Evolutionary conservation across 441 rosid species (phyloP).

Genomic region (Biscutella laevigata): DNA sequence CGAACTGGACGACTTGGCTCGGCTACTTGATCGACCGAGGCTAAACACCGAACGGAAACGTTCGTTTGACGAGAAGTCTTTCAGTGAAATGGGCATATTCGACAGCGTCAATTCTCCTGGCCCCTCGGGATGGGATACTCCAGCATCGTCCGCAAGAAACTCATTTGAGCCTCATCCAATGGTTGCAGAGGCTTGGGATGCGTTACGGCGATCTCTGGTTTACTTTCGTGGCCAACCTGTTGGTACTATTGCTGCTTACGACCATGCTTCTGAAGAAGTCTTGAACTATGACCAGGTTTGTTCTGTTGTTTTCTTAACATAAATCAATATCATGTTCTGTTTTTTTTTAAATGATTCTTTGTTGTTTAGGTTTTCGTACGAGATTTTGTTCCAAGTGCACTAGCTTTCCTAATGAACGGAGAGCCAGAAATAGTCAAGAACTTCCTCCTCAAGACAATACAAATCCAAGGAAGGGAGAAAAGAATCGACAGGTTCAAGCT

Average conservation of each 20-base stretch:
- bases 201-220: constrained; percentile 43
- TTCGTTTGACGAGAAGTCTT: constrained; percentile 77
- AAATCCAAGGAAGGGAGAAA: constrained; percentile 26
- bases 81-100: constrained; percentile 41
- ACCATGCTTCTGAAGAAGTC: constrained; percentile 58
- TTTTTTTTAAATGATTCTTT: neutral
- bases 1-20: constrained; percentile 58
- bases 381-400: constrained; percentile 29
- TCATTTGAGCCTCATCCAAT: constrained; percentile 77
- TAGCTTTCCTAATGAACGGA: constrained; percentile 28
- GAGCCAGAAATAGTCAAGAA: constrained; percentile 31
- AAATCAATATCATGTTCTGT: neutral
- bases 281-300: constrained; percentile 54
- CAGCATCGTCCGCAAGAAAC: constrained; percentile 54
- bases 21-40: constrained; percentile 58
- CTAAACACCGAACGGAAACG: constrained; percentile 71
- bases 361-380: constrained; percentile 26
- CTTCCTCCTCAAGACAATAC: constrained; percentile 25
- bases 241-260: constrained; percentile 61
- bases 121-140: constrained; percentile 65
- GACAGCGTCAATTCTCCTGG: constrained; percentile 54
- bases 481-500: constrained; percentile 28
- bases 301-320: neutral
- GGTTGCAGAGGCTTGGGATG: constrained; percentile 72
- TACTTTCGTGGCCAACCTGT: constrained; percentile 53